phyloP scores from a whole-genome alignment of 2,329 filamentous ascomycete species.

The Aspergillus amoenus region DNA sequence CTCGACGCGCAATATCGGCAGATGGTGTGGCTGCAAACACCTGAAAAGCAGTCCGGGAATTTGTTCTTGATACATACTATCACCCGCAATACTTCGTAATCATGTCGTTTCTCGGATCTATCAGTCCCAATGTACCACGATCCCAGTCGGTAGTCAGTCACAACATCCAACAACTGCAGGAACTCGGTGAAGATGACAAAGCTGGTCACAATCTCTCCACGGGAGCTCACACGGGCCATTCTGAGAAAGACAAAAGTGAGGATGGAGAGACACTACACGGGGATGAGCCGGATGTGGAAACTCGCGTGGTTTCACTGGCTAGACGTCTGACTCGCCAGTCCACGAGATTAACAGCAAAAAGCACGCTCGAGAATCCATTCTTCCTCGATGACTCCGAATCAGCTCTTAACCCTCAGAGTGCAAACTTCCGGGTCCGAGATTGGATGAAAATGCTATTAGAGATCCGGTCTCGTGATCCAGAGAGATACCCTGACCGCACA shows the following conservation, averaged over 20 bases:
- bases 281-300: conserved; percentile 9
- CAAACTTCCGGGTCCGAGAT: conserved; percentile 46
- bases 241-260: conserved; percentile 14
- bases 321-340: conserved; percentile 37
- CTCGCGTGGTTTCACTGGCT: conserved; percentile 25
- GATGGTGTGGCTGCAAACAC: background rate
- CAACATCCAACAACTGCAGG: conserved; percentile 9
- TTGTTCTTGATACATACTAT: background rate
- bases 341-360: conserved; percentile 17
- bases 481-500: conserved; percentile 53
- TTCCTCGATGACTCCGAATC: conserved; percentile 33
- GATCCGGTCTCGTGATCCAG: conserved; percentile 51
- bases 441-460: conserved; percentile 50
- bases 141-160: conserved; percentile 19
- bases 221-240: background rate
- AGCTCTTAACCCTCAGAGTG: conserved; percentile 45
- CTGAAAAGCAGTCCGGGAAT: background rate
- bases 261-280: conserved; percentile 15
- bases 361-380: conserved; percentile 37
- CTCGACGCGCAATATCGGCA: background rate
- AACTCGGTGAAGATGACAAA: conserved; percentile 9
- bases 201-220: background rate
- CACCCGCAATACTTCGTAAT: background rate
- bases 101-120: conserved; percentile 16
- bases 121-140: conserved; percentile 10